Conservation (phyloP, 805 yeast genomes). For the Spathaspora hagerdaliae region DNA sequence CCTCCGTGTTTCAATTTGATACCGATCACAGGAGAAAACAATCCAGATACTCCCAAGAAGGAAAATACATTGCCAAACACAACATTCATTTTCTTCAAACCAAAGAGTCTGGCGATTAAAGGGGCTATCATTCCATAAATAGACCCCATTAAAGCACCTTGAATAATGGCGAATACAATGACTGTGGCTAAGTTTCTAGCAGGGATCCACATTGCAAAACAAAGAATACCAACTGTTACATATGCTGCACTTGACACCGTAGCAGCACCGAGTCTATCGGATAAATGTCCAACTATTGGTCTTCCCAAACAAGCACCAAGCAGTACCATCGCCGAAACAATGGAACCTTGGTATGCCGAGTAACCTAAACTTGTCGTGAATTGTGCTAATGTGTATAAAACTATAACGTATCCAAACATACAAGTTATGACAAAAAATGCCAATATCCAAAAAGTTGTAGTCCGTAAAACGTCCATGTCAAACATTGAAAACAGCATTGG, state of each 20-base stretch:
- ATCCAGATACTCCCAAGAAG: slow-evolving; percentile 44
- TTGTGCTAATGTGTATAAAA: slow-evolving; percentile 56
- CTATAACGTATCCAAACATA: slow-evolving; percentile 57
- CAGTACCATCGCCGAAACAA: slow-evolving; percentile 57
- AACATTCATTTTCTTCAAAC: slow-evolving; percentile 48
- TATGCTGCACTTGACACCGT: slow-evolving; percentile 34
- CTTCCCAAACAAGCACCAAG: slow-evolving; percentile 55
- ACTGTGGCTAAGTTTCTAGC: slow-evolving; percentile 55
- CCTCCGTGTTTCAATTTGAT: slow-evolving; percentile 39
- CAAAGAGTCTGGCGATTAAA: slow-evolving; percentile 48
- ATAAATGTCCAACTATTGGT: slow-evolving; percentile 49
- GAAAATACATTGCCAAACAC: slow-evolving; percentile 52
- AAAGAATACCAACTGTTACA: slow-evolving; percentile 21
- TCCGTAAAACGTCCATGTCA: slow-evolving; percentile 37
- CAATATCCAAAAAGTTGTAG: slow-evolving; percentile 41
- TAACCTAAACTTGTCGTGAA: slow-evolving; percentile 61
- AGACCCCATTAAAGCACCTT: slow-evolving; percentile 59
- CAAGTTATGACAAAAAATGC: slow-evolving; percentile 43
- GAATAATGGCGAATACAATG: slow-evolving; percentile 45
- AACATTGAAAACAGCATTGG: slow-evolving; percentile 25
- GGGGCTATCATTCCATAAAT: slow-evolving; percentile 56
- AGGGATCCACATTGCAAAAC: slow-evolving; percentile 42
- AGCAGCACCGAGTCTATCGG: slow-evolving; percentile 51
- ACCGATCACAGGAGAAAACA: slow-evolving; percentile 62
- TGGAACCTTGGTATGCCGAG: slow-evolving; percentile 48